phyloP scores from a whole-genome alignment of 805 yeast genomes.

The Ascoidea tarda region DNA sequence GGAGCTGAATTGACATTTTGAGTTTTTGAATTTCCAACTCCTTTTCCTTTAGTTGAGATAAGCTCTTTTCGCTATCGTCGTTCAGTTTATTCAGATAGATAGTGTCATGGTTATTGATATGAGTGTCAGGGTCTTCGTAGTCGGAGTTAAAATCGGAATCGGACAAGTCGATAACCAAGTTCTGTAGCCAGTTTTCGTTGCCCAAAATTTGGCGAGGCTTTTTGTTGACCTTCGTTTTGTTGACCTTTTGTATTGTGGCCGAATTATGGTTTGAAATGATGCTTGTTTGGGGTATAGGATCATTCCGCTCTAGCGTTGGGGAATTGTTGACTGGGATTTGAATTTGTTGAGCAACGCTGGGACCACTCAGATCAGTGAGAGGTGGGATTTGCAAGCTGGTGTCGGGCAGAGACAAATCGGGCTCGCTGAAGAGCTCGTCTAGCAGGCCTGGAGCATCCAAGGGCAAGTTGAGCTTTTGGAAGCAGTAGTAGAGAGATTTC shows the following conservation, averaged over 20 bases:
- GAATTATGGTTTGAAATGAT: neutral
- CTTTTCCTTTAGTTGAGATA: neutral
- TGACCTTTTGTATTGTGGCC: neutral
- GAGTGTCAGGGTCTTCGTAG: neutral
- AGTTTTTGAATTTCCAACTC: neutral
- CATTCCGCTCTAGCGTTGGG: neutral
- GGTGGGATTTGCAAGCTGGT: no score
- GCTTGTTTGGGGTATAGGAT: neutral
- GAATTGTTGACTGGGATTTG: neutral
- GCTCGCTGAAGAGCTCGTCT: no score
- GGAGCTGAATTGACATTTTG: neutral
- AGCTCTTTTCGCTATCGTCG: neutral
- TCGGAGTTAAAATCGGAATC: neutral
- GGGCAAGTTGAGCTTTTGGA: conserved; percentile 1
- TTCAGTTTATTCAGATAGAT: no score
- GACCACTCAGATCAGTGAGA: no score
- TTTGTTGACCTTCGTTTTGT: no score
- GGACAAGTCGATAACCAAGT: conserved; percentile 3
- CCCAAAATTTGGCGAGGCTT: neutral
- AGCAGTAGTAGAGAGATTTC: neutral
- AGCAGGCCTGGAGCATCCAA: neutral
- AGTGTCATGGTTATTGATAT: neutral
- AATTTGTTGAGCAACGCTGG: no score
- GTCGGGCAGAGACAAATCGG: no score
- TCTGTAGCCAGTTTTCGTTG: conserved; percentile 2